Evolutionary conservation across 2,329 filamentous ascomycete genomes (phyloP), one percentile per base, ranked within the genome.

Genomic region (Lachnellula arida): DNA sequence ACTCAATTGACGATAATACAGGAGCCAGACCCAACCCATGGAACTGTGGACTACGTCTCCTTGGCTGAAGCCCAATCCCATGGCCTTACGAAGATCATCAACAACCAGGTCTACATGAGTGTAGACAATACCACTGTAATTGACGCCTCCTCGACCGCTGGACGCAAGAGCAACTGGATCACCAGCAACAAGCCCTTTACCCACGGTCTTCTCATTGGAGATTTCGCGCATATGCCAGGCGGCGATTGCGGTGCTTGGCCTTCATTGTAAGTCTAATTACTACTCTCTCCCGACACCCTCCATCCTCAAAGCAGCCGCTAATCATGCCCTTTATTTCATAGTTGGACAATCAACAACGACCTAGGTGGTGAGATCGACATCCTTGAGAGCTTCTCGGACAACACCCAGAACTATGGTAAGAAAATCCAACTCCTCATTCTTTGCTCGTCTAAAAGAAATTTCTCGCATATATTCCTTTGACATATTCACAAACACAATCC

Each of bases 231-330:
- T 62, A 90, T 91, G 84, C 87, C 88, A 1, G 59, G 78, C 78
- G 84, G 84, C 1, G 75, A 81, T 49, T 91, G 88, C 62, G 88
- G 88, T 17, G 78, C 82, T n/a, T 91, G 88, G 87, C 87, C 87
- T 57, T 83, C 86, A 71, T 88, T 81, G 67, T 81, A 71, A 50
- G 55, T 51, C 43, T 66, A 8, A 5, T 28, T n/a, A 32, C 9
- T 4, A 11, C 3, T 32, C 28, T 11, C 28, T 32, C 4, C 42
- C 14, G 39, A 49, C 32, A 34, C 52, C 12, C 15, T 3, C 12
- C 19, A 5, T 11, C 23, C 4, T 19, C 14, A 8, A 3, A 8
- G 11, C n/a, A 44, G 3, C 28, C 6, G 12, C 53, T 53, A 44
- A 56, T 22, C 12, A 19, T 3, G 14, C 5, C 37, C 15, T 9